Evolutionary conservation across 306 rosid genomes (phyloP).

Genomic region (Vicia faba): DNA sequence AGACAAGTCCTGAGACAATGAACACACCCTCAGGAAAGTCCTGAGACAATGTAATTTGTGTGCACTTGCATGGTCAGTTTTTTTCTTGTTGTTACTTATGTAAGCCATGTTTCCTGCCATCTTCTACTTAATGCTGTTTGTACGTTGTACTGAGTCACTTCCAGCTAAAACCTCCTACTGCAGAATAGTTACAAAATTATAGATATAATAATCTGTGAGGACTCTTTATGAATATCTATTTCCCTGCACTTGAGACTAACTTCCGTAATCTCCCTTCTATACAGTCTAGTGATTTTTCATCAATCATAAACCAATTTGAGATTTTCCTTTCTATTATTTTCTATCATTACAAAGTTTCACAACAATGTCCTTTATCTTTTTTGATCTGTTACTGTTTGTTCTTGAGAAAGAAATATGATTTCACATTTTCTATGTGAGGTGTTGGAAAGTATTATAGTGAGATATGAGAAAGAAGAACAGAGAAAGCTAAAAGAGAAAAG

Average conservation of each 20-base stretch:
- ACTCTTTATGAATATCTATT: background rate
- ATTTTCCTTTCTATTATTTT: slow-evolving; percentile 3
- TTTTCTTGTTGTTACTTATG: background rate
- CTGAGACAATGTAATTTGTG: background rate
- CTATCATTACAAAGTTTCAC: slow-evolving; percentile 1
- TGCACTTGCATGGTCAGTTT: background rate
- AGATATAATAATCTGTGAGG: background rate
- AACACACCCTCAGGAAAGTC: slow-evolving; percentile 4
- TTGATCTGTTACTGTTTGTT: slow-evolving; percentile 15
- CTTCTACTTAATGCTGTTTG: background rate
- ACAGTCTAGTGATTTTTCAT: background rate
- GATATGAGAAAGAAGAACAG: too few relatives aligned
- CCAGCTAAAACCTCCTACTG: background rate
- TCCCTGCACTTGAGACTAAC: background rate
- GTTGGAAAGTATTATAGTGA: too few relatives aligned
- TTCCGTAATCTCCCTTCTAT: background rate
- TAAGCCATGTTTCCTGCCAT: background rate
- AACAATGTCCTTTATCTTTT: slow-evolving; percentile 1
- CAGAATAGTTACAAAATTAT: background rate
- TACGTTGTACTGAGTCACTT: background rate
- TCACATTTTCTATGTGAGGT: slow-evolving; percentile 22
- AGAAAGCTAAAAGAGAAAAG: too few relatives aligned
- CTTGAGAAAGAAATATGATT: slow-evolving; percentile 12
- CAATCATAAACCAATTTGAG: background rate
- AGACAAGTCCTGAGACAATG: slow-evolving; percentile 5